Evolutionary conservation across 164 flowering plant genomes (phyloP).

Genomic region (Vitis rupestris): DNA sequence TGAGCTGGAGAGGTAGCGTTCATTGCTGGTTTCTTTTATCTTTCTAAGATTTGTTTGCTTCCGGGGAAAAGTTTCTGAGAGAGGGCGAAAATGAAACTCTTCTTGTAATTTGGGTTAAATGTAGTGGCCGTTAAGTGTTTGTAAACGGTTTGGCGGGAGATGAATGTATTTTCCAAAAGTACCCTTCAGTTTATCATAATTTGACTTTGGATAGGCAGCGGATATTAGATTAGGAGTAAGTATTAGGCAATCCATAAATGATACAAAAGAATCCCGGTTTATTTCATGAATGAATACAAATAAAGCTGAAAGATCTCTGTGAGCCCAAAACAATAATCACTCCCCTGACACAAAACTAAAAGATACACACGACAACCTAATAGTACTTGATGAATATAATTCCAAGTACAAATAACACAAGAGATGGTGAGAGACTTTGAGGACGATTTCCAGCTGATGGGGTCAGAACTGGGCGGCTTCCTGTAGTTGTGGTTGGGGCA

Average conservation of each 20-base stretch:
- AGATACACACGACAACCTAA: constrained; percentile 6
- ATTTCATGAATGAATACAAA: constrained; percentile 2
- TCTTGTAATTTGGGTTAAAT: not conserved
- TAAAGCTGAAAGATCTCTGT: not conserved
- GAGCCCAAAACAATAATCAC: constrained; percentile 2
- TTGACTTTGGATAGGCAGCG: not conserved
- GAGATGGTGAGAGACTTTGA: constrained; percentile 24
- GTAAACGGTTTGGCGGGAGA: constrained; percentile 2
- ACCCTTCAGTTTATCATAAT: not conserved
- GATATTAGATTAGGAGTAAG: no score
- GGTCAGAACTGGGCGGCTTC: constrained; percentile 42
- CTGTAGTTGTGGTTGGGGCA: constrained; percentile 31
- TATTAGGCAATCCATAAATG: no score
- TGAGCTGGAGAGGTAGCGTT: no score
- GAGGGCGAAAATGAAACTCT: no score
- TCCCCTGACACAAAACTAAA: constrained; percentile 1
- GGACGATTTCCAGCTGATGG: constrained; percentile 46
- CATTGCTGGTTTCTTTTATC: no score
- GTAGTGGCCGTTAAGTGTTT: not conserved
- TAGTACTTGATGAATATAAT: constrained; percentile 26
- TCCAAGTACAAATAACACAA: constrained; percentile 35
- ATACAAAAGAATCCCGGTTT: not conserved
- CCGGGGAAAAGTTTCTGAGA: no score
- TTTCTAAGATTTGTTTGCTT: no score
- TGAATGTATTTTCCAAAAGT: not conserved